Conservation (phyloP, 73 alveolate genomes). For the Paramecium sonneborni region DNA sequence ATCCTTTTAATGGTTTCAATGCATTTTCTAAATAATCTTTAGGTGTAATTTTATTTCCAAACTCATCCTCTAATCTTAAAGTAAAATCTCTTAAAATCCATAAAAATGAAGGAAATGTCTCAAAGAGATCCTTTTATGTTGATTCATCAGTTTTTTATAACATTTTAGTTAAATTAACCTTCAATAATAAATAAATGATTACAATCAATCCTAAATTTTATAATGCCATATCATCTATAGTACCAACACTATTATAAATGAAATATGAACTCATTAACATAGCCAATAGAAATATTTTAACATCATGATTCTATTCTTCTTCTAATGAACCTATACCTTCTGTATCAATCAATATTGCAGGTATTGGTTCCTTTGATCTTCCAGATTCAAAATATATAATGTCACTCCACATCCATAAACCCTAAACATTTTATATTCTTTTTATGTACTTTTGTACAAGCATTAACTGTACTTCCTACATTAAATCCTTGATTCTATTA, state of each 20-base stretch:
- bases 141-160: constrained; percentile 77
- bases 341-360: constrained; percentile 82
- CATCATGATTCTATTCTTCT: constrained; percentile 93
- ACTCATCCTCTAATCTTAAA: constrained; percentile 76
- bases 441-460: constrained; percentile 83
- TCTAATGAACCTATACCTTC: constrained; percentile 96
- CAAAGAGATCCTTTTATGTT: constrained; percentile 70
- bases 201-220: constrained; percentile 83
- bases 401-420: constrained; percentile 83
- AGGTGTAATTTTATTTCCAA: constrained; percentile 85
- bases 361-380: constrained; percentile 24
- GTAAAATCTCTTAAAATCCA: constrained; percentile 88
- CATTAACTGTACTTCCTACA: constrained; percentile 89
- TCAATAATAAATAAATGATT: neutral
- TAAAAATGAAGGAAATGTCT: constrained; percentile 50
- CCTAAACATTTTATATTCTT: constrained; percentile 16
- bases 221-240: constrained; percentile 89
- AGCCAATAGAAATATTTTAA: constrained; percentile 82
- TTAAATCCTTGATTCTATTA: constrained; percentile 72
- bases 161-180: constrained; percentile 89
- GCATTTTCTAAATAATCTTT: constrained; percentile 93
- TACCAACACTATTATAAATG: constrained; percentile 89
- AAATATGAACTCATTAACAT: constrained; percentile 81
- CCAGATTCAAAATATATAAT: constrained; percentile 22
- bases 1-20: constrained; percentile 79